These are phyloP conservation scores for Monosporascus sp. DNA, from an alignment of 2,329 filamentous ascomycete genomes.

Conservation along the genomic window DNA sequence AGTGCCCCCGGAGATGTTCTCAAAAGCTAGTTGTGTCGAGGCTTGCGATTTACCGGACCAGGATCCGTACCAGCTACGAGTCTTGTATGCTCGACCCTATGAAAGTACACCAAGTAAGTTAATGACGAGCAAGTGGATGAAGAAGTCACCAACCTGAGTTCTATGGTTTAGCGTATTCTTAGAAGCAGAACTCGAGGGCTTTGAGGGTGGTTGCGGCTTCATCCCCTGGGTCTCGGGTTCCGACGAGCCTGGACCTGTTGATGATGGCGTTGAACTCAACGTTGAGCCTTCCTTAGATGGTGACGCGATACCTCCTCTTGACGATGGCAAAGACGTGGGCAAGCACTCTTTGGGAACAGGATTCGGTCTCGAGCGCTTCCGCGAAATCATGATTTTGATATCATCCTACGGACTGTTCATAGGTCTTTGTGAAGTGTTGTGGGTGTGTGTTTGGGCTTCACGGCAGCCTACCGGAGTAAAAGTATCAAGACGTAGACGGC, in stretches of 20 bases:
- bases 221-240: slow-evolving; percentile 11
- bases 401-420: slow-evolving; percentile 1
- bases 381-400: slow-evolving; percentile 31
- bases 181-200: slow-evolving; percentile 4
- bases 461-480: too few relatives aligned
- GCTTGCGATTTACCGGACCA: slow-evolving; percentile 56
- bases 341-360: slow-evolving; percentile 22
- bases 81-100: slow-evolving; percentile 40
- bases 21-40: slow-evolving; percentile 55
- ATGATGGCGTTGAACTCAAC: neutral
- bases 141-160: slow-evolving; percentile 15
- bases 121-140: neutral
- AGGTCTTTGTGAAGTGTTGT: neutral
- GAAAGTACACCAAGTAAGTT: slow-evolving; percentile 2
- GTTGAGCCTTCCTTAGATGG: slow-evolving; percentile 4
- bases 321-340: slow-evolving; percentile 12
- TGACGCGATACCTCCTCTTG: slow-evolving; percentile 19
- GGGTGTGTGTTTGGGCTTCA: too few relatives aligned
- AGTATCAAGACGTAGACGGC: neutral
- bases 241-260: slow-evolving; percentile 1
- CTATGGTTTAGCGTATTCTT: slow-evolving; percentile 5
- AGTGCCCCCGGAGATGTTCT: slow-evolving; percentile 56
- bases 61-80: slow-evolving; percentile 58
- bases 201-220: slow-evolving; percentile 12
- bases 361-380: slow-evolving; percentile 36